phyloP scores from a whole-genome alignment of 2,329 filamentous ascomycete genomes.

The Thielaviopsis punctulata region DNA sequence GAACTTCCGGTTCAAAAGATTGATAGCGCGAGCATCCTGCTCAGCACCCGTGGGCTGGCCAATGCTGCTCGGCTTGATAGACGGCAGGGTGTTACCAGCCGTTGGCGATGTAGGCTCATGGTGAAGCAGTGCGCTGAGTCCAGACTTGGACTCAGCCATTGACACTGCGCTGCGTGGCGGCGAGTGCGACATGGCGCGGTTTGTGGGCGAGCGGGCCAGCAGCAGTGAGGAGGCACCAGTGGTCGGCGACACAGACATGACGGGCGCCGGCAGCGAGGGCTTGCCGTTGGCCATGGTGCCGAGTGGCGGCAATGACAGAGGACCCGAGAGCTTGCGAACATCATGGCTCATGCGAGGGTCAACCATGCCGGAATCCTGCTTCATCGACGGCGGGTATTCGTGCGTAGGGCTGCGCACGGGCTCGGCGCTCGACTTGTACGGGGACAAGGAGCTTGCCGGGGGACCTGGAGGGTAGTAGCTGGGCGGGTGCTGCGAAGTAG shows the following conservation, averaged over 20 bases:
- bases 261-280: conserved; percentile 27
- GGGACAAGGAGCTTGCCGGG: conserved; percentile 11
- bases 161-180: conserved; percentile 3
- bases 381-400: conserved; percentile 25
- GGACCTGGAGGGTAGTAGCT: conserved; percentile 9
- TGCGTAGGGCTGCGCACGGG: conserved; percentile 14
- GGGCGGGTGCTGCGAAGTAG: conserved; percentile 14
- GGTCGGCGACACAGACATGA: conserved; percentile 29
- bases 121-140: conserved; percentile 33
- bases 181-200: conserved; percentile 10
- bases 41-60: conserved; percentile 24
- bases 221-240: conserved; percentile 23
- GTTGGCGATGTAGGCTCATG: conserved; percentile 30
- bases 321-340: conserved; percentile 24
- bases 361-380: conserved; percentile 25
- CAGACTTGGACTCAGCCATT: conserved; percentile 24
- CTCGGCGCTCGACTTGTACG: conserved; percentile 5
- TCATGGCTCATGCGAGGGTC: conserved; percentile 22
- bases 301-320: conserved; percentile 28
- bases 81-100: conserved; percentile 25
- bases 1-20: conserved; percentile 47
- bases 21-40: conserved; percentile 48
- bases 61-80: conserved; percentile 23
- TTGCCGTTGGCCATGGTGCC: conserved; percentile 18
- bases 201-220: conserved; percentile 17